Evolutionary conservation across 73 alveolate genomes (phyloP).

Genomic region (Tetrahymena borealis): DNA sequence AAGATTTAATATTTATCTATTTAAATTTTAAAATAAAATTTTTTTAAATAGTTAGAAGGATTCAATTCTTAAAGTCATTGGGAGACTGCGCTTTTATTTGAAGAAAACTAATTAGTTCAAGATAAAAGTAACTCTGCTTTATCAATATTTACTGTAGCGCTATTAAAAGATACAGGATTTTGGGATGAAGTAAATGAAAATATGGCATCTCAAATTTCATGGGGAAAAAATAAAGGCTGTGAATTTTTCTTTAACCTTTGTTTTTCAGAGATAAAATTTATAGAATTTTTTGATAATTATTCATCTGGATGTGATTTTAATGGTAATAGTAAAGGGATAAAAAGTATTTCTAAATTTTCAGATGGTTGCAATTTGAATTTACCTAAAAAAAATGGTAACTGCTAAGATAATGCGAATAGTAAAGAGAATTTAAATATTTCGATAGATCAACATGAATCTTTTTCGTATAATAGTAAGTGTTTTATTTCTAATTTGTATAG

Average conservation of each 20-base stretch:
- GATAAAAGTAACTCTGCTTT: background rate
- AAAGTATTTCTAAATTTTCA: background rate
- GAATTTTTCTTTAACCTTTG: background rate
- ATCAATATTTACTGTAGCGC: background rate
- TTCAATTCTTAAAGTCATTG: background rate
- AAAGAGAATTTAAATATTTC: background rate
- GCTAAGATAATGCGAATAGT: background rate
- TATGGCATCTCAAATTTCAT: background rate
- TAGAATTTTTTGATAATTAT: background rate
- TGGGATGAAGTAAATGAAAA: background rate
- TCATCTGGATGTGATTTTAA: background rate
- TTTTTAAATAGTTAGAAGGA: background rate
- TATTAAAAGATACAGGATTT: background rate
- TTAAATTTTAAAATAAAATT: background rate
- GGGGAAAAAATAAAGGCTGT: background rate
- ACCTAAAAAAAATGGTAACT: background rate
- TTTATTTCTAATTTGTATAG: background rate
- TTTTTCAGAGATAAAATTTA: background rate
- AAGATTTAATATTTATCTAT: background rate
- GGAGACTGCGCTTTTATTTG: background rate
- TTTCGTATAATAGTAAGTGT: background rate
- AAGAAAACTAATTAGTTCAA: background rate
- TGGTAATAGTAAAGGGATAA: background rate
- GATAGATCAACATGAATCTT: background rate
- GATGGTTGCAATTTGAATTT: background rate